phyloP scores from a whole-genome alignment of 108 stramenopile species.

The Cylindrotheca fusiformis region DNA sequence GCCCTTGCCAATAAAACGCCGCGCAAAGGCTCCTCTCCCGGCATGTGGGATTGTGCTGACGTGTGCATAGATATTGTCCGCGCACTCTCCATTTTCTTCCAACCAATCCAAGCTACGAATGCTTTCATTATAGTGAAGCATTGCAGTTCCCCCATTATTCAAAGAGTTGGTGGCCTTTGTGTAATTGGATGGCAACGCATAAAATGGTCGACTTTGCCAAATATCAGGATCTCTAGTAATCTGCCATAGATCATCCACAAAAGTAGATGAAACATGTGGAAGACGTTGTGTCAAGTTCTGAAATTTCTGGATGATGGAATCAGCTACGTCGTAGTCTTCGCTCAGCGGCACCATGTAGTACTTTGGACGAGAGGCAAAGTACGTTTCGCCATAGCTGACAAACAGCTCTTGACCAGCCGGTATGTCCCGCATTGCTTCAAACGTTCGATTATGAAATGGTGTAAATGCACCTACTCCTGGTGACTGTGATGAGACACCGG shows the following conservation, averaged over 20 bases:
- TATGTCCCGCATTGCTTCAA: slow-evolving; percentile 18
- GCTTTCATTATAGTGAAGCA: slow-evolving; percentile 22
- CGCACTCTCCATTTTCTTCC: slow-evolving; percentile 52
- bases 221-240: neutral
- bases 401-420: slow-evolving; percentile 24
- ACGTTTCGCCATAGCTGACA: slow-evolving; percentile 28
- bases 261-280: neutral
- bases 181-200: slow-evolving; percentile 26
- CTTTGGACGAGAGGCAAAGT: slow-evolving; percentile 23
- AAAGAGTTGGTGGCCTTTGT: slow-evolving; percentile 5
- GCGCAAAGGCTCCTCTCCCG: slow-evolving; percentile 78
- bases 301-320: slow-evolving; percentile 24
- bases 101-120: slow-evolving; percentile 32
- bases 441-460: slow-evolving; percentile 20
- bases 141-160: slow-evolving; percentile 23
- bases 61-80: slow-evolving; percentile 67
- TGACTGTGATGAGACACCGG: slow-evolving; percentile 29
- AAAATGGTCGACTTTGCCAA: slow-evolving; percentile 13
- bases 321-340: slow-evolving; percentile 27
- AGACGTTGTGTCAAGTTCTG: slow-evolving; percentile 1
- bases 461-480: slow-evolving; percentile 29
- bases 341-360: slow-evolving; percentile 39
- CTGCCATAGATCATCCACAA: neutral
- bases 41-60: slow-evolving; percentile 64
- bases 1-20: slow-evolving; percentile 53